Evolutionary conservation across 2,329 filamentous ascomycete genomes (phyloP).

Genomic region (Fonsecaea pugnacius): DNA sequence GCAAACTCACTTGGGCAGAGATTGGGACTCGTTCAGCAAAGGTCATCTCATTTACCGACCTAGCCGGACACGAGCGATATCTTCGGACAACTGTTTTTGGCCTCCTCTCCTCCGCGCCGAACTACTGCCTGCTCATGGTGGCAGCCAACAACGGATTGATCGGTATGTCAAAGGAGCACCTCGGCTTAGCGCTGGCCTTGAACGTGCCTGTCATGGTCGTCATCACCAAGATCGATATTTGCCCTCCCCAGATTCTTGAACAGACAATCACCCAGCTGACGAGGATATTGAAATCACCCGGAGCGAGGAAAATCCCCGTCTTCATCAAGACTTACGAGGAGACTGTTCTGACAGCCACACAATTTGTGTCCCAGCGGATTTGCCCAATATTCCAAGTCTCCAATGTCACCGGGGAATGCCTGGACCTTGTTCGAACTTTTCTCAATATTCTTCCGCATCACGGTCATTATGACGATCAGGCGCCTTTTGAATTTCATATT

Average conservation of each 20-base stretch:
- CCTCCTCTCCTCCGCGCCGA: conserved; percentile 88
- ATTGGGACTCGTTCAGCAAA: conserved; percentile 93
- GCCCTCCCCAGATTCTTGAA: conserved; percentile 90
- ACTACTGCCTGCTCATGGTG: conserved; percentile 98
- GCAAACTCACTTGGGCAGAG: conserved; percentile 94
- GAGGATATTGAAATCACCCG: conserved; percentile 90
- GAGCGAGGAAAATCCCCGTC: conserved; percentile 91
- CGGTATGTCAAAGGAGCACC: conserved; percentile 97
- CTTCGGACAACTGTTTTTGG: conserved; percentile 96
- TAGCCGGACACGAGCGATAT: conserved; percentile 95
- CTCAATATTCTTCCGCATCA: conserved; percentile 94
- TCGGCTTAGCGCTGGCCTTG: conserved; percentile 89
- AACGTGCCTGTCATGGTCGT: conserved; percentile 98
- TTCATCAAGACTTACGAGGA: conserved; percentile 92
- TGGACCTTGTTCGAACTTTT: conserved; percentile 89
- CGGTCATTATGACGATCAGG: conserved; percentile 85
- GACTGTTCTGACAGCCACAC: conserved; percentile 91
- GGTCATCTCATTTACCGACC: conserved; percentile 93
- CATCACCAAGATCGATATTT: conserved; percentile 98
- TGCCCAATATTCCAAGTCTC: conserved; percentile 98
- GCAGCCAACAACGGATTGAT: conserved; percentile 96
- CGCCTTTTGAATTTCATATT: conserved; percentile 90
- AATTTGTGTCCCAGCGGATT: conserved; percentile 93
- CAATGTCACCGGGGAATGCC: conserved; percentile 90
- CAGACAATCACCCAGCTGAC: conserved; percentile 91